These are phyloP conservation scores for Juncus inflexus DNA, from an alignment of 176 grass and related monocot genomes.

Conservation along the genomic window DNA sequence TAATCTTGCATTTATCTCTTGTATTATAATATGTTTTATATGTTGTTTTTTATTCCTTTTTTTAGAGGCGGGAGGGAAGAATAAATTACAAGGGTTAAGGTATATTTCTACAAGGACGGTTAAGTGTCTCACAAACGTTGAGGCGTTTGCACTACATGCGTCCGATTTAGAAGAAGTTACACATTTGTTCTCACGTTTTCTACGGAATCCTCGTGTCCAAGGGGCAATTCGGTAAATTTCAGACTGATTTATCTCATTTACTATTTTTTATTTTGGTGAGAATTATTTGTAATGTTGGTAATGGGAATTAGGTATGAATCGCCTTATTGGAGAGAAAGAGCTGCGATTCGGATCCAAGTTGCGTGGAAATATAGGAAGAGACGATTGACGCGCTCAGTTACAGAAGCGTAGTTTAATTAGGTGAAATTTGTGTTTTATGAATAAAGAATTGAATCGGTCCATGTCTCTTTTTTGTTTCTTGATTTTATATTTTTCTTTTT, in stretches of 20 bases:
- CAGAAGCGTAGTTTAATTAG: slow-evolving; percentile 25
- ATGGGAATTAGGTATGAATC: slow-evolving; percentile 64
- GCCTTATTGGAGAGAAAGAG: slow-evolving; percentile 86
- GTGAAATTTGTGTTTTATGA: slow-evolving; percentile 15
- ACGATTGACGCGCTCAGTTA: slow-evolving; percentile 43
- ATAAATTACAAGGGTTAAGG: slow-evolving; percentile 60
- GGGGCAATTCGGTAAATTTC: slow-evolving; percentile 52
- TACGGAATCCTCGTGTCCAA: slow-evolving; percentile 84
- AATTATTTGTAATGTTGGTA: not conserved
- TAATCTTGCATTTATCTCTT: too few relatives aligned
- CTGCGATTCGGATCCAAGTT: slow-evolving; percentile 74
- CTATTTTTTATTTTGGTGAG: not conserved
- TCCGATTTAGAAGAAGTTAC: slow-evolving; percentile 84
- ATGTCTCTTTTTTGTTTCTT: slow-evolving; percentile 7
- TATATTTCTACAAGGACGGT: slow-evolving; percentile 82
- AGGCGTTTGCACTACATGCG: slow-evolving; percentile 82
- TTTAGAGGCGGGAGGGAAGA: slow-evolving; percentile 64
- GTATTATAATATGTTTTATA: too few relatives aligned
- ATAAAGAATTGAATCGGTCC: not conserved
- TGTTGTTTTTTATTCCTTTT: slow-evolving; percentile 15
- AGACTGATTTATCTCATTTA: not conserved
- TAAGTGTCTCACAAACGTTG: slow-evolving; percentile 79
- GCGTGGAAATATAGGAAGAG: slow-evolving; percentile 84
- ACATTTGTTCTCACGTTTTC: slow-evolving; percentile 58
- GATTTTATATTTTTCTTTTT: not conserved